Base-by-base conservation (phyloP, 805 yeast genomes). In the Nakazawaea molendinolei region DNA sequence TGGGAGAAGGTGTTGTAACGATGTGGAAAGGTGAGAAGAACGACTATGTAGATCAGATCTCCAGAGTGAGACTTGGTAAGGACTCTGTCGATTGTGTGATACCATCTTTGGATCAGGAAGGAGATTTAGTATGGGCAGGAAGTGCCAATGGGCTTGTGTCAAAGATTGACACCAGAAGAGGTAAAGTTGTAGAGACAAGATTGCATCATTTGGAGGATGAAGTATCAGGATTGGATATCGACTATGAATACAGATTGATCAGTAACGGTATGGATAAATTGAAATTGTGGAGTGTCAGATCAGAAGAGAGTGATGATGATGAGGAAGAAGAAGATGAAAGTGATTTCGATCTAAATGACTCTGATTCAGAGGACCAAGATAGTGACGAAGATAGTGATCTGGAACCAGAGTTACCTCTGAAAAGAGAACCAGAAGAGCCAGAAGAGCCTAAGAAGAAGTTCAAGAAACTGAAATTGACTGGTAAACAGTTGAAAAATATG, bases 1-100 rank as follows among this genome's bases (percentile, higher is more conserved):
- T 86, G 81, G 86, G 95, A 12, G 92, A 82, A 51, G 97, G 97
- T 3, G 73, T 86, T 10, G 67, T 86, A 5, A 86, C 97, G 0
- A 64, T 83, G 10, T 90, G 98, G 98, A 76, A 74, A 47, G 77
- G 81, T 19, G 66, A 73, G 21, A 72, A 73, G 51, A 86, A 85
- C 51, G 71, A 71, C 28, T 69, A 77, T 42, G 67, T 63, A 40
- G 97, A 90, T 56, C 97, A 90, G 59, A 65, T 86, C 32, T 71
- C 83, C 9, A 64, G 97, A 40, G 72, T 90, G 14, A 76, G 76
- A 44, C 66, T 89, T 7, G 65, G 75, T 26, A 75, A 71, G 39
- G 82, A 71, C 30, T 79, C 90, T 14, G 71, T 87, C 13, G 96
- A 87, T 50, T 69, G 83, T 20, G 56, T 86, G 3, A 62, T 77